These are phyloP conservation scores for Delitschia confertaspora DNA, from an alignment of 495 filamentous ascomycete genomes.

Conservation along the genomic window DNA sequence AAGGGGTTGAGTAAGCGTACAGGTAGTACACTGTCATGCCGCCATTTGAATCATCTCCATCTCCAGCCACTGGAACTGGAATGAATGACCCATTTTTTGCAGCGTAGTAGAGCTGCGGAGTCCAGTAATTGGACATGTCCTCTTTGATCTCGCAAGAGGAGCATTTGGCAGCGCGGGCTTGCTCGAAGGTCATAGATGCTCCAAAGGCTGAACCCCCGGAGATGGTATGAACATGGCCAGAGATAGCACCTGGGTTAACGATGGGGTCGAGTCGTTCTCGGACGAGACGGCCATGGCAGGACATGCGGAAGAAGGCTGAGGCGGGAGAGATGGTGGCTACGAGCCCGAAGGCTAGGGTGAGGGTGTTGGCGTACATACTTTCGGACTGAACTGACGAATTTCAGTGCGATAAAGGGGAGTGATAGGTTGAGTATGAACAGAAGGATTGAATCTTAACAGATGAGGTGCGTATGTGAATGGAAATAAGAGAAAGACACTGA, in stretches of 20 bases:
- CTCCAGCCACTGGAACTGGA: conserved; percentile 55
- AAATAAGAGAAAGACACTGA: too few relatives aligned
- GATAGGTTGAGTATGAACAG: too few relatives aligned
- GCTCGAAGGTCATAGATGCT: conserved; percentile 50
- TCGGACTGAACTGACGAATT: too few relatives aligned
- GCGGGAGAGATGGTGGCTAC: conserved; percentile 23
- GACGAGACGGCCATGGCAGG: conserved; percentile 38
- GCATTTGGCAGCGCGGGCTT: conserved; percentile 52
- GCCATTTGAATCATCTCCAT: conserved; percentile 40
- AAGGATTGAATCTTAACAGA: too few relatives aligned
- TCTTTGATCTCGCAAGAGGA: conserved; percentile 55
- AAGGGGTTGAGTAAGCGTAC: conserved; percentile 32
- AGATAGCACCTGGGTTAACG: conserved; percentile 46
- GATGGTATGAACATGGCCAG: conserved; percentile 65
- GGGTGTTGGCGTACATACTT: conserved; percentile 13
- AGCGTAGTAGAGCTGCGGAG: conserved; percentile 52
- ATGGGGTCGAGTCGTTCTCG: conserved; percentile 64
- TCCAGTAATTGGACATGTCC: conserved; percentile 75
- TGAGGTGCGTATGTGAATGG: too few relatives aligned
- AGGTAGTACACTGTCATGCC: conserved; percentile 59
- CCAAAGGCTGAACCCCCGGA: conserved; percentile 67
- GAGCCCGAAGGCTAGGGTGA: conserved; percentile 16
- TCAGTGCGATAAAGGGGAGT: too few relatives aligned
- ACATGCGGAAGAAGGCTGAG: conserved; percentile 34
- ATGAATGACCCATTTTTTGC: conserved; percentile 56